phyloP scores from a whole-genome alignment of 225 moss, liverwort and hornwort species.

The Polytrichum formosum region DNA sequence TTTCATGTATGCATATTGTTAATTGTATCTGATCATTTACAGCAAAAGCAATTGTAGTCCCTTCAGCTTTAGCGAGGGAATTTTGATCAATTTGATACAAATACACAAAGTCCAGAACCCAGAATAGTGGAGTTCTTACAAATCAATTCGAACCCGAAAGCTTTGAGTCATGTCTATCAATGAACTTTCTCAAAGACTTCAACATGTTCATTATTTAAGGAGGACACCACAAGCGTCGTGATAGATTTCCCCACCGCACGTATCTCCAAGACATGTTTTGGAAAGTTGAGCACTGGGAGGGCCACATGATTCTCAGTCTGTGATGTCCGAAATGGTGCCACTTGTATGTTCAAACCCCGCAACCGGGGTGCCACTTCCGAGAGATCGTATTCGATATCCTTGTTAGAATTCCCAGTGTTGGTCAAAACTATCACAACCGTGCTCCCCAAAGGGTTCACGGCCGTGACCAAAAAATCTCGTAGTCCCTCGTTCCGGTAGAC shows the following conservation, averaged over 20 bases:
- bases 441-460: constrained; percentile 53
- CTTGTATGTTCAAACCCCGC: constrained; percentile 32
- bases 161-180: neutral
- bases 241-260: constrained; percentile 61
- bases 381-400: constrained; percentile 72
- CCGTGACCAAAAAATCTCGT: constrained; percentile 70
- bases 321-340: constrained; percentile 60
- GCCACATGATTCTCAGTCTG: constrained; percentile 57
- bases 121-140: no score
- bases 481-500: constrained; percentile 52
- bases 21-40: neutral
- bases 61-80: no score
- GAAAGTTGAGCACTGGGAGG: constrained; percentile 42
- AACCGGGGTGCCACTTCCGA: constrained; percentile 48
- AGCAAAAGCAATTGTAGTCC: no score
- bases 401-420: constrained; percentile 51
- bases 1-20: no score
- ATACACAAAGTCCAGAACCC: no score
- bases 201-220: neutral
- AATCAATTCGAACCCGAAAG: no score
- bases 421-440: constrained; percentile 69
- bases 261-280: constrained; percentile 37
- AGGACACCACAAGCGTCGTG: constrained; percentile 73
- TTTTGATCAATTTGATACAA: no score
- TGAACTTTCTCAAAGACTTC: constrained; percentile 22